Evolutionary conservation across 78 protist species (phyloP).

Genomic region (Dictyostelium discoideum): DNA sequence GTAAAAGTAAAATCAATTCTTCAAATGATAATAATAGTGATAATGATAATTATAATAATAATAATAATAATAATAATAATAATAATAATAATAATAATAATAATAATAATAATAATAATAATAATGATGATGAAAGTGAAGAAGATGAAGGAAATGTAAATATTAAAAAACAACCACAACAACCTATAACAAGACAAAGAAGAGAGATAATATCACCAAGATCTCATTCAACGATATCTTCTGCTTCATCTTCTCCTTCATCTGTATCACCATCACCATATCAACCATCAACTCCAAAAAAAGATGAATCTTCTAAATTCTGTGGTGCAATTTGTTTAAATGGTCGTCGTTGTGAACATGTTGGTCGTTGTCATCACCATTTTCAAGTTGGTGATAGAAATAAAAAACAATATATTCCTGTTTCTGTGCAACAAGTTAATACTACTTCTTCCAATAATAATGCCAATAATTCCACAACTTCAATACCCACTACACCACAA

Average conservation of each 20-base stretch:
- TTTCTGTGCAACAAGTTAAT: background rate
- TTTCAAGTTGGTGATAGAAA: background rate
- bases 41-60: no score
- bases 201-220: background rate
- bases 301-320: background rate
- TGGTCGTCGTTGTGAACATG: background rate
- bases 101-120: no score
- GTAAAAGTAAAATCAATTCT: background rate
- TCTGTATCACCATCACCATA: background rate
- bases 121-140: background rate
- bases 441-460: background rate
- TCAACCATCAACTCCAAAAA: background rate
- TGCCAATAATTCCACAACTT: background rate
- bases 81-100: no score
- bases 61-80: no score
- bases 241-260: background rate
- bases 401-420: background rate
- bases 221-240: background rate
- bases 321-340: background rate
- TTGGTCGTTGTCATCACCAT: constrained; percentile 12
- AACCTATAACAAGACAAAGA: background rate
- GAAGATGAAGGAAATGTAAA: background rate
- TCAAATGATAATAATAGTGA: background rate
- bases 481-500: background rate
- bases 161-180: background rate